phyloP scores from a whole-genome alignment of 495 filamentous ascomycete species.

The Penicillium paradoxum region DNA sequence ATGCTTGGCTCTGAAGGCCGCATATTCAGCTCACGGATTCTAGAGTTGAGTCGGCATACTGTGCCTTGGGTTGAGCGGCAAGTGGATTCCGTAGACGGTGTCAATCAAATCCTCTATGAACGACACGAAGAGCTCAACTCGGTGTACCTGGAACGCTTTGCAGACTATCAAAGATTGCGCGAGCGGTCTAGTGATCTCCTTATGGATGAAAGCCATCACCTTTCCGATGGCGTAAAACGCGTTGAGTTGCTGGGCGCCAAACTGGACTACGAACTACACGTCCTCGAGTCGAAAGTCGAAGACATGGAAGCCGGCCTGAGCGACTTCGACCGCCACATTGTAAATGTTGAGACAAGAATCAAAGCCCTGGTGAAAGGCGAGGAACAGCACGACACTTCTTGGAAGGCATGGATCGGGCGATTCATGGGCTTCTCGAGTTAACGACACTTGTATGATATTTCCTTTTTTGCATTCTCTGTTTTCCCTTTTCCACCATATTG shows the following conservation, averaged over 20 bases:
- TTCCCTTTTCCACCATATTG: constrained; percentile 23
- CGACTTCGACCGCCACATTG: constrained; percentile 78
- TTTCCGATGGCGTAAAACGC: constrained; percentile 73
- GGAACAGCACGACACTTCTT: constrained; percentile 58
- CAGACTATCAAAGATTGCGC: constrained; percentile 59
- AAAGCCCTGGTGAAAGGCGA: constrained; percentile 61
- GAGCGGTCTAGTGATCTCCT: constrained; percentile 63
- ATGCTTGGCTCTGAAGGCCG: constrained; percentile 55
- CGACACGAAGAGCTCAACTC: constrained; percentile 63
- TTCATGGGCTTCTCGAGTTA: constrained; percentile 29
- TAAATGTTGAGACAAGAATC: constrained; percentile 69
- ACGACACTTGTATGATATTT: constrained; percentile 20
- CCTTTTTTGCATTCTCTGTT: constrained; percentile 9
- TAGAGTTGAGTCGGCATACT: constrained; percentile 41
- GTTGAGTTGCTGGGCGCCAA: constrained; percentile 80
- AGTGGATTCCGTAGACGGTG: constrained; percentile 54
- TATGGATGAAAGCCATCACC: constrained; percentile 55
- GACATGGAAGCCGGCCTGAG: constrained; percentile 81
- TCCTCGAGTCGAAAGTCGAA: constrained; percentile 72
- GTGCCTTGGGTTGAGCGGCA: constrained; percentile 64
- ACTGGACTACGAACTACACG: constrained; percentile 89
- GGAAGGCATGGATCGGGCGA: constrained; percentile 43
- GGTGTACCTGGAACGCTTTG: constrained; percentile 61
- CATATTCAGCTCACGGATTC: constrained; percentile 51
- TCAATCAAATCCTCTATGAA: constrained; percentile 56